phyloP scores from a whole-genome alignment of 1,284 basidiomycete species.

The Lignosus rhinocerotis region DNA sequence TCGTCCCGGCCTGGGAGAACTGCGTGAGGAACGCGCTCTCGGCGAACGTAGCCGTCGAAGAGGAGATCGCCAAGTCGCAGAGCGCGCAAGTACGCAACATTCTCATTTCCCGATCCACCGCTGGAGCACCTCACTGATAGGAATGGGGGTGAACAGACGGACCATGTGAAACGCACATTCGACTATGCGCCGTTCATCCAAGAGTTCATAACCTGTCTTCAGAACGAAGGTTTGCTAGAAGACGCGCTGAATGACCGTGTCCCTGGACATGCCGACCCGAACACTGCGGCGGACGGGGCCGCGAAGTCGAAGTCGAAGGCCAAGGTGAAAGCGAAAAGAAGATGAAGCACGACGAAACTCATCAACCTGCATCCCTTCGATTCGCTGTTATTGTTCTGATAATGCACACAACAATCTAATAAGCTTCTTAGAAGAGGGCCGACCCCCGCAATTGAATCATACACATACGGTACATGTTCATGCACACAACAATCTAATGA shows the following conservation, averaged over 20 bases:
- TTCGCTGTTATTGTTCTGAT: too few species aligned
- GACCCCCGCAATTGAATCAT: too few species aligned
- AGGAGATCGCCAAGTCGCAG: slow-evolving; percentile 49
- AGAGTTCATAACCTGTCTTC: slow-evolving; percentile 45
- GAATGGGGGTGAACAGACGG: slow-evolving; percentile 40
- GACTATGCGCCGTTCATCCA: slow-evolving; percentile 63
- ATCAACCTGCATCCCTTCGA: not conserved
- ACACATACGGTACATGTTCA: too few species aligned
- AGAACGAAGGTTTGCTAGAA: slow-evolving; percentile 49
- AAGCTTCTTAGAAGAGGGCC: too few species aligned
- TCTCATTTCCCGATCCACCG: not conserved
- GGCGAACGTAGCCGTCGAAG: slow-evolving; percentile 48
- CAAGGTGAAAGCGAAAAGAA: slow-evolving; percentile 3
- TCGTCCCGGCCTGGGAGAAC: slow-evolving; percentile 45
- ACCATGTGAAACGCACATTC: slow-evolving; percentile 56
- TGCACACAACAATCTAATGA: too few species aligned
- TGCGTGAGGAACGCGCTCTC: slow-evolving; percentile 44
- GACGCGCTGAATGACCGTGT: slow-evolving; percentile 1
- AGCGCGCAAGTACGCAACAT: slow-evolving; percentile 44
- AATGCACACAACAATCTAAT: too few species aligned
- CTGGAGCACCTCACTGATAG: not conserved
- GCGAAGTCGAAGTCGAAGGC: slow-evolving; percentile 3
- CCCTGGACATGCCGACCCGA: not conserved
- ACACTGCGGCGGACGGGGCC: not conserved
- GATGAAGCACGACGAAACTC: not conserved